Base-by-base conservation (phyloP, 495 filamentous ascomycete genomes). In the Penicillium atrosanguineum region DNA sequence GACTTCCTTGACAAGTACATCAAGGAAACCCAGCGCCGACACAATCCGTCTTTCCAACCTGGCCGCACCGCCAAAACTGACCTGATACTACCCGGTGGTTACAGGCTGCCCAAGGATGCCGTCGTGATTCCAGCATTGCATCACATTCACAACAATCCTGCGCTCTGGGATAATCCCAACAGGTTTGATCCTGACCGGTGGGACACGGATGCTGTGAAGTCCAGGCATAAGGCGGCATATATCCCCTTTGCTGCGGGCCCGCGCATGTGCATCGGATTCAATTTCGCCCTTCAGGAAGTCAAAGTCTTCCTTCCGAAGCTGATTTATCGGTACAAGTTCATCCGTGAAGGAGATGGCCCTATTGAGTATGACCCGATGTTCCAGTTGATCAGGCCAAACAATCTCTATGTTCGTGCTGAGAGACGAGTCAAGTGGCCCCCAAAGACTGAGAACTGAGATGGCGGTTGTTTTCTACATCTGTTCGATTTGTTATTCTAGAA, bases 301-400 rank as follows among this genome's bases (percentile, higher is more conserved):
- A 81, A 81, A 66, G 64, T 78, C 1, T 67, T 82, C 28, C 44
- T 85, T 44, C 56, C 71, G 0, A 72, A 82, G 63, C 53, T 85
- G 31, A 64, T 84, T 3, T 83, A 74, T 45, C 68, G 77, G 15
- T 85, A 84, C 52, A 52, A 77, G 45, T 84, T 80, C 45, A 56
- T 53, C 0, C 65, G 69, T 6, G 75, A 76, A 15, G 69, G 67
- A 11, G 55, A 68, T 38, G 72, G 68, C 20, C 53, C 68, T 0
- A 62, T 82, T n/a, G 76, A 79, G 46, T 84, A 84, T 57, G 80
- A 84, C 57, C 80, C 80, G 2, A 67, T 70, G 64, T 83, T 83
- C 60, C 71, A 78, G 66, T 56, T 84, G 26, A 77, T 82, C n/a
- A 50, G 79, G 55, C 80, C 79, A 8, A 68, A 75, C n/a, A 82